phyloP scores from a whole-genome alignment of 495 filamentous ascomycete genomes.

The Lichenothelia convexa region DNA sequence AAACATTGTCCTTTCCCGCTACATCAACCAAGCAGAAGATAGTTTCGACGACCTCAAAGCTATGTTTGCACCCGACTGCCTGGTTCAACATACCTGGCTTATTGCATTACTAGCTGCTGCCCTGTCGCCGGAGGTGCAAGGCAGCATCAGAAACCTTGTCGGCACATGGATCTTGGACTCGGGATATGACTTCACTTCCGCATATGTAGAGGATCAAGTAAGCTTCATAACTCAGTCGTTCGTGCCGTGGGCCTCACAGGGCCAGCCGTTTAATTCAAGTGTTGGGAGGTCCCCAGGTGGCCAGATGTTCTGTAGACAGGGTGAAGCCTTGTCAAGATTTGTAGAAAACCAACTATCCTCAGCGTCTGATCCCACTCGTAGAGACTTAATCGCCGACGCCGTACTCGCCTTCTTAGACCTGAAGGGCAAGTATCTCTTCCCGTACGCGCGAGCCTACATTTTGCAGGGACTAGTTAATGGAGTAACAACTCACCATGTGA shows the following conservation, averaged over 20 bases:
- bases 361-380: no score
- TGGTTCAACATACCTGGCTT: constrained; percentile 10
- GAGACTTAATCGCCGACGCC: constrained; percentile 3
- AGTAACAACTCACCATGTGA: neutral
- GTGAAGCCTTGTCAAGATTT: constrained; percentile 11
- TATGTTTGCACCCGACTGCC: constrained; percentile 9
- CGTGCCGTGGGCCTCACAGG: constrained; percentile 23
- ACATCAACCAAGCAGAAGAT: constrained; percentile 23
- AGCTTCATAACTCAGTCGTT: constrained; percentile 14
- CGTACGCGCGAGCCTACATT: constrained; percentile 15
- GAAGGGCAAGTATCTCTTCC: no score
- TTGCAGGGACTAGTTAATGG: constrained; percentile 16
- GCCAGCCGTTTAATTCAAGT: constrained; percentile 17
- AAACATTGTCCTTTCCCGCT: constrained; percentile 21
- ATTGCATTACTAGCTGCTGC: constrained; percentile 14
- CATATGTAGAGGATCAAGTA: constrained; percentile 2
- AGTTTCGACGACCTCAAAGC: constrained; percentile 17
- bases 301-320: constrained; percentile 13
- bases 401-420: constrained; percentile 10
- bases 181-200: constrained; percentile 3
- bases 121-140: constrained; percentile 15
- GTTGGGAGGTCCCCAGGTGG: constrained; percentile 4
- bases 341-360: no score
- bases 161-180: constrained; percentile 19
- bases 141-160: constrained; percentile 20